Evolutionary conservation across 176 grass and related monocot species (phyloP).

Genomic region (Thalia dealbata): DNA sequence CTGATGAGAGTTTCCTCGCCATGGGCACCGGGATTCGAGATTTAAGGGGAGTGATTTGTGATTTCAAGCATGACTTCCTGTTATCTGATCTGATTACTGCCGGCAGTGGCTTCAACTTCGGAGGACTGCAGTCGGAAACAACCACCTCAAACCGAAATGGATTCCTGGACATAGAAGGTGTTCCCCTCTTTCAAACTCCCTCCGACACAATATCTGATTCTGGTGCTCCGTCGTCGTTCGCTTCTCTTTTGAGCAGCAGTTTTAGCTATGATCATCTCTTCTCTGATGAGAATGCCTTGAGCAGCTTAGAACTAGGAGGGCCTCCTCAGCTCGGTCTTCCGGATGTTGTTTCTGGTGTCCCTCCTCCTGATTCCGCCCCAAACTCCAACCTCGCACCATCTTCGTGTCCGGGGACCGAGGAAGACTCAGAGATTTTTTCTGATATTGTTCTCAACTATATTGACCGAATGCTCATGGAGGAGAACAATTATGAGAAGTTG

Average conservation of each 20-base stretch:
- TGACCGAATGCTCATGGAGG: conserved; percentile 63
- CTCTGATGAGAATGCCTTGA: neutral
- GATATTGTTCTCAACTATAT: conserved; percentile 67
- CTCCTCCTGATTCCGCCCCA: neutral
- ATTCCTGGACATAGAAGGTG: neutral
- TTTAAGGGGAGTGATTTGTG: neutral
- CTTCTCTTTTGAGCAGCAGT: neutral
- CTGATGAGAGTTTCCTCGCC: neutral
- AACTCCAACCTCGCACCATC: neutral
- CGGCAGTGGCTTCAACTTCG: neutral
- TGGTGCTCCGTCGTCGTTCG: neutral
- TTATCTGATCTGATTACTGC: neutral
- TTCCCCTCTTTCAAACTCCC: neutral
- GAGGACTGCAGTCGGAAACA: neutral
- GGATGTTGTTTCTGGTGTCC: neutral
- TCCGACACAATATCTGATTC: neutral
- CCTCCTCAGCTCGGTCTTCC: neutral
- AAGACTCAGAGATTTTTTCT: conserved; percentile 22
- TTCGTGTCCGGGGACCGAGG: neutral
- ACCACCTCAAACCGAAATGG: neutral
- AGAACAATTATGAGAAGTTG: conserved; percentile 55
- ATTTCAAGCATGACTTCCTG: neutral
- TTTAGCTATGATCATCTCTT: neutral
- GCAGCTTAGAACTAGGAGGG: neutral
- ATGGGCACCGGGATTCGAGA: neutral